Evolutionary conservation across 208 protist species (phyloP), one percentile per base, ranked within the genome.

Genomic region (Trypanosoma scelopori): DNA sequence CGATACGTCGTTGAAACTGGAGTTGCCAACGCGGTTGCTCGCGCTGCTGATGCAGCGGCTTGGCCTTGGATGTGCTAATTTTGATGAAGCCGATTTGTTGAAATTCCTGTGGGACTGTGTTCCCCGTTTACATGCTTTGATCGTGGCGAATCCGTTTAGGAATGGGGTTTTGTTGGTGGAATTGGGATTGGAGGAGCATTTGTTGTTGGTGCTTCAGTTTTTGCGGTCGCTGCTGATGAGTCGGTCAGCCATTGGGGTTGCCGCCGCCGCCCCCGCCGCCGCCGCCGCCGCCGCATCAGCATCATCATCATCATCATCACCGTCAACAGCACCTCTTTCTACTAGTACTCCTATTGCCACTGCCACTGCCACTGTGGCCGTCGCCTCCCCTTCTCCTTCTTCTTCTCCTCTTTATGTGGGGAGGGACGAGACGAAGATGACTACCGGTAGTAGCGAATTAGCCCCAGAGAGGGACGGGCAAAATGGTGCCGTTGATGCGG

Each of bases 31-130:
- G 32, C 28, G 52, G 28, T 43, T 78, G 3, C n/a, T 73, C 15
- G 42, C 12, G n/a, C 41, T 72, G 16, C 30, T 78, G 47, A 11
- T 73, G 15, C 37, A 58, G 51, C 72, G 72, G n/a, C 37, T 78
- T 28, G 50, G 47, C 3, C 25, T n/a, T 58, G 57, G 22, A 23
- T 78, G 65, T 45, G 23, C 28, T 0, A 47, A 46, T 16, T 53
- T 62, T 50, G 45, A 53, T 25, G 53, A 48, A 11, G 27, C 4
- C 7, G 58, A 47, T 23, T 22, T 65, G 12, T 11, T 48, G 18
- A 7, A 51, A 20, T 76, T 76, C 53, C 37, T 70, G 35, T 59
- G 35, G 25, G 45, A 49, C 16, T 63, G 42, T 20, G 13, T 70
- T 12, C 55, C 15, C 12, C 13, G 18, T 20, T 35, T 76, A 5